A percentile compares a stretch with the other conserved stretches of the same genome.
Evolutionary conservation across 345 rosid genomes (phyloP).

Genomic region (Gynandropsis gynandra): DNA sequence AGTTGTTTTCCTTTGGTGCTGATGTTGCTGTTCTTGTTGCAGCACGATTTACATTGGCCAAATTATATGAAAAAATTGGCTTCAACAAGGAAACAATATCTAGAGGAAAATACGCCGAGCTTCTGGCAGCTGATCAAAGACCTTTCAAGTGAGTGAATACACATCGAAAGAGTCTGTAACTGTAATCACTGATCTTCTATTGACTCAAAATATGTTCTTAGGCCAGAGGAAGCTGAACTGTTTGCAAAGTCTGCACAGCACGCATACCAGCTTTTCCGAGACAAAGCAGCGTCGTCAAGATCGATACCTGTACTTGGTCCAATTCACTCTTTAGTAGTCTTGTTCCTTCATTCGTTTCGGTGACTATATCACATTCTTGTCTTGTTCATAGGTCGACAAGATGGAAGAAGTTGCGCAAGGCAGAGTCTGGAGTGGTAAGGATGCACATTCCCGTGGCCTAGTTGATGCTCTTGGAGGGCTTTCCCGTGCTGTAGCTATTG

Average conservation of each 20-base stretch:
- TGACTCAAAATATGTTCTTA: constrained; percentile 25
- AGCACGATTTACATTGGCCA: constrained; percentile 81
- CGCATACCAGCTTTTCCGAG: constrained; percentile 69
- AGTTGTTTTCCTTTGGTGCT: constrained; percentile 14
- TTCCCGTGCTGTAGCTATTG: constrained; percentile 84
- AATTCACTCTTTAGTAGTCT: constrained; percentile 1
- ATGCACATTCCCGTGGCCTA: constrained; percentile 72
- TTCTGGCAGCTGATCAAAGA: constrained; percentile 79
- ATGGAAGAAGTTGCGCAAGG: constrained; percentile 98
- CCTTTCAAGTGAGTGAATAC: constrained; percentile 57
- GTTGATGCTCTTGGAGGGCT: constrained; percentile 86
- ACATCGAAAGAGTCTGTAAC: background rate
- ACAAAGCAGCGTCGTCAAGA: constrained; percentile 87
- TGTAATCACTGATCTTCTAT: constrained; percentile 1
- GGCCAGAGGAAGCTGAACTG: constrained; percentile 88
- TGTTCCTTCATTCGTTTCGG: background rate
- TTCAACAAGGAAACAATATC: constrained; percentile 90
- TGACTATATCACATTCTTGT: constrained; percentile 1
- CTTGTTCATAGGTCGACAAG: constrained; percentile 49
- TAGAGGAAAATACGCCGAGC: constrained; percentile 87
- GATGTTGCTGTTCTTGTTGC: constrained; percentile 19
- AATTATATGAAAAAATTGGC: constrained; percentile 83
- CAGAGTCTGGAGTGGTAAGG: constrained; percentile 95
- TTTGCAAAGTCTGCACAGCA: constrained; percentile 78
- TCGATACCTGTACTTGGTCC: constrained; percentile 61